Base-by-base conservation (phyloP, 164 flowering plant species). In the Annona cherimola region DNA sequence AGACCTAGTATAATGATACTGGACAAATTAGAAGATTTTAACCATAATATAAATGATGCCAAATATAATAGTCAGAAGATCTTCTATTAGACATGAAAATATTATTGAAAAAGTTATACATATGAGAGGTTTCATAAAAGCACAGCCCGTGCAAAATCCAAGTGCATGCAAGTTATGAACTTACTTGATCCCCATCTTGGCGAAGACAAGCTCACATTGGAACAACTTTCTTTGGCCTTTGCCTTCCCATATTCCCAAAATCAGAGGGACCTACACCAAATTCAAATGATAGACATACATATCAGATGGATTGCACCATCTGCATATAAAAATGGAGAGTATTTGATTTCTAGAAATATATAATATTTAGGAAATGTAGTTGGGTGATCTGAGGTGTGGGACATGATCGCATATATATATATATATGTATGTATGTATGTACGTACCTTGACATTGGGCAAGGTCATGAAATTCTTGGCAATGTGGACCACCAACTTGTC, bases 201-300 rank as follows among this genome's bases (percentile, higher is more conserved):
- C 80, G 60, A 83, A 78, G 71, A 87, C 88, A 66, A 87, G 87
- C 78, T 85, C 90, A 74, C 87, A 85, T 68, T 87, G 90, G 85
- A 87, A 87, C 18, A 87, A 83, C 72, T 85, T 87, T 8, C 90
- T 87, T 60, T 87, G 90, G 70, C 88, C 88, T 76, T 85, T 87
- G 65, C 88, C 90, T 83, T 87, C 88, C 87, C 88, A 87, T 16
- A 87, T 45, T 74, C 81, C 90, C 74, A 85, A 61, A 42, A 87
- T 85, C 42, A 85, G 84, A 76, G 86, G 90, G 68, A 87, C 84
- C 90, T 86, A 19, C 12, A 42, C 12, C 44, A 44, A 20, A 6
- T 62, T 20, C 35, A 62, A 61, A 62, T 6, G 11, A 20, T 18
- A 62, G 20, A 62, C 64, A 62, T 62, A 5, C 5, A 20, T 5